phyloP scores from a whole-genome alignment of 169 alveolate genomes.

The Eimeria maxima region DNA sequence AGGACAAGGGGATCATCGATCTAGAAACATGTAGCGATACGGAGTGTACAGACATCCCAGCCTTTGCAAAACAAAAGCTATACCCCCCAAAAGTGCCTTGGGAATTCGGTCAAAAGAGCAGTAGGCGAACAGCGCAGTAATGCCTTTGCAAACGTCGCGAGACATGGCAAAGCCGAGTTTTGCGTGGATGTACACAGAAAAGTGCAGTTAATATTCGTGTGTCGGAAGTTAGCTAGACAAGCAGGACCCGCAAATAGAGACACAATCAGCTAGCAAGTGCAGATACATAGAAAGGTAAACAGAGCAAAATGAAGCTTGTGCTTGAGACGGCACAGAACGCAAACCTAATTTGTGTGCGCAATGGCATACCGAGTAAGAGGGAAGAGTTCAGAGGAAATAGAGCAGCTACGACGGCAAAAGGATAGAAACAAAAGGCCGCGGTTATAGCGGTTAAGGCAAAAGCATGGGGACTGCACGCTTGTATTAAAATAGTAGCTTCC shows the following conservation, averaged over 20 bases:
- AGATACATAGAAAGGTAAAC: neutral
- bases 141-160: neutral
- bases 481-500: too few relatives aligned
- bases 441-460: too few relatives aligned
- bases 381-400: too few relatives aligned
- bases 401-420: too few relatives aligned
- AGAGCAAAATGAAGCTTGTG: neutral
- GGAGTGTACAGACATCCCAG: neutral
- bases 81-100: neutral
- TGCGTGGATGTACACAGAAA: neutral
- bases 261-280: neutral
- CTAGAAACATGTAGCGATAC: neutral
- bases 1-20: neutral
- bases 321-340: neutral
- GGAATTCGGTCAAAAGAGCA: neutral
- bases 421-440: too few relatives aligned
- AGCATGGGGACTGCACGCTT: too few relatives aligned
- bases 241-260: neutral
- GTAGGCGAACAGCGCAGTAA: neutral
- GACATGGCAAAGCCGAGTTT: neutral
- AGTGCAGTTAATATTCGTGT: neutral
- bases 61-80: neutral
- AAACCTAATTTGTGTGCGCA: neutral
- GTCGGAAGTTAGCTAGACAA: neutral
- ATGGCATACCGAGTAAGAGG: too few relatives aligned